Evolutionary conservation across 2,329 filamentous ascomycete species (phyloP), one percentile per base, ranked within the genome.

Genomic region (Saccharata proteae): DNA sequence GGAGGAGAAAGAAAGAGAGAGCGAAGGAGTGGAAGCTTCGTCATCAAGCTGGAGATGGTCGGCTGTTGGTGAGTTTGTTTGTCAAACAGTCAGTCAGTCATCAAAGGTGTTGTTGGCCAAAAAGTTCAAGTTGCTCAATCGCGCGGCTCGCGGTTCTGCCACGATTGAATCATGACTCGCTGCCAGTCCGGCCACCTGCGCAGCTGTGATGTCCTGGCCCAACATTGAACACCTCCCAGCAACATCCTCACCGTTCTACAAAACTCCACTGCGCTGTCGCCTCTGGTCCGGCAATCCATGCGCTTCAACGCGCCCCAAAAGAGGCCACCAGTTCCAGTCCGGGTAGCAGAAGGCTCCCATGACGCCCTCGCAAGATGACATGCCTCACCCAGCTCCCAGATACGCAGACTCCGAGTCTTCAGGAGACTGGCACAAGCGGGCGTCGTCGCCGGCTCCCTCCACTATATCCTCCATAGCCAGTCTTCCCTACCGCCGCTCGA

Each of bases 401-500:
- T 28, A 77, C 47, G 69, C 80, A 55, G 76, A 80, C 48, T 62
- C 74, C 49, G 75, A 76, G 43, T 67, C 74, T 44, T 71, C 77
- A 36, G 61, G 69, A 49, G 54, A 57, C 35, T 55, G 74, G 36
- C 68, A 74, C 40, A 81, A 77, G 59, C 62, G 65, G 41, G 71
- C 77, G 36, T 59, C 65, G 39, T 58, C 48, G 30, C 79, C 49
- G 63, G 75, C 52, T 55, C 76, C 43, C 67, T 36, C 34, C n/a
- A 28, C 32, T 28, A 20, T 29, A 24, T 36, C 34, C 22, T 80
- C 58, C 64, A 62, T 79, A 21, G 57, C 63, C 13, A 59, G 61
- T 2, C 57, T 74, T 11, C 67, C 70, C 14, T 70, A 66, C 43
- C 62, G 67, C 26, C 57, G 62, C 16, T 65, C 62, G 13, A 68